These are phyloP conservation scores for Capsicum chinense DNA, from an alignment of 257 asterid species.

Conservation along the genomic window DNA sequence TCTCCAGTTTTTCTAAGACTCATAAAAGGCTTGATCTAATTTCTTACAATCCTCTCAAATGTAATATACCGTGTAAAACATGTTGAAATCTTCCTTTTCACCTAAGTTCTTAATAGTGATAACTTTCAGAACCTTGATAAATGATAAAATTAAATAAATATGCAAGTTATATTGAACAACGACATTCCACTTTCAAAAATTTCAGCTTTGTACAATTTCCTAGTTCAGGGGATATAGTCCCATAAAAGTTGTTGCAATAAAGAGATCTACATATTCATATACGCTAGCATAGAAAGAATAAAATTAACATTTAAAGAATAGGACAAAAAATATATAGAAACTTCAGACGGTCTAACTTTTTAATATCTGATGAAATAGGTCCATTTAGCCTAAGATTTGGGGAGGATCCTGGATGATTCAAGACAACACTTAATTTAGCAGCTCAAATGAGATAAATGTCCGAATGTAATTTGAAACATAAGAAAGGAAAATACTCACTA, in stretches of 20 bases:
- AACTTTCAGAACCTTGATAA: background rate
- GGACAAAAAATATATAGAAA: constrained; percentile 64
- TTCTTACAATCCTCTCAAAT: background rate
- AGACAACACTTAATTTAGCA: constrained; percentile 3
- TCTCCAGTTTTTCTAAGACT: background rate
- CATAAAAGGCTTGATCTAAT: background rate
- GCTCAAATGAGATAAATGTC: constrained; percentile 1
- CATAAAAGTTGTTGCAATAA: constrained; percentile 82
- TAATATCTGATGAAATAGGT: constrained; percentile 75
- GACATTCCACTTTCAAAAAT: constrained; percentile 63
- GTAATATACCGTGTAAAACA: background rate
- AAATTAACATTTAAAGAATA: constrained; percentile 28
- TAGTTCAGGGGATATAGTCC: constrained; percentile 79
- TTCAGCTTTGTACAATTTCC: constrained; percentile 83
- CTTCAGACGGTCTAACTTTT: constrained; percentile 76
- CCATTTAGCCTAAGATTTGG: constrained; percentile 87
- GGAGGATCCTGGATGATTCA: constrained; percentile 72
- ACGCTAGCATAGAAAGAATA: constrained; percentile 36
- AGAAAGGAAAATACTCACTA: constrained; percentile 57
- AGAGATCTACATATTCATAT: constrained; percentile 63
- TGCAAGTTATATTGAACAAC: background rate
- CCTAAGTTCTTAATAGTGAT: background rate
- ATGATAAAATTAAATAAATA: background rate
- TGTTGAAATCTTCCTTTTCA: constrained; percentile 51
- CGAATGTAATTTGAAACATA: background rate